Evolutionary conservation across 2,329 filamentous ascomycete genomes (phyloP).

Genomic region (Aureobasidium mangrovei): DNA sequence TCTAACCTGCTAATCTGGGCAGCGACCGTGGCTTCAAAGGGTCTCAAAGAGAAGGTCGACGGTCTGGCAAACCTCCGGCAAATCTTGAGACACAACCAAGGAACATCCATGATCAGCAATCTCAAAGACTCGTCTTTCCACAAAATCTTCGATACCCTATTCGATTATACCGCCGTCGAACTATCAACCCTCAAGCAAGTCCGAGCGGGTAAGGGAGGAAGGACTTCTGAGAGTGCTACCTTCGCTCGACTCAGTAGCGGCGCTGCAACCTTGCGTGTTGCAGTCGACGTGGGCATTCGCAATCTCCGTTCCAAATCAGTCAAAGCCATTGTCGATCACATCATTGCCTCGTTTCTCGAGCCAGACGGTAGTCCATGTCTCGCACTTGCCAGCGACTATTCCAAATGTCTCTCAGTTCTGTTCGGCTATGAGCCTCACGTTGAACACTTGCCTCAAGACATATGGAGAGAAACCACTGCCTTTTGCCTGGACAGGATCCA

Average conservation of each 20-base stretch:
- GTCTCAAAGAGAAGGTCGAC: constrained; percentile 38
- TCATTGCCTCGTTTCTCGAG: constrained; percentile 62
- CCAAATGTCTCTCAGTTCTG: constrained; percentile 63
- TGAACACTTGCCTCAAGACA: constrained; percentile 62
- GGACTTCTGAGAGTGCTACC: constrained; percentile 21
- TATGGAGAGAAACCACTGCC: constrained; percentile 60
- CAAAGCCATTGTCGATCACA: constrained; percentile 70
- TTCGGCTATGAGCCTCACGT: constrained; percentile 67
- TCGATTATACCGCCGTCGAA: constrained; percentile 59
- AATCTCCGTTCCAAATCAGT: constrained; percentile 68
- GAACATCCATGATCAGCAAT: constrained; percentile 31
- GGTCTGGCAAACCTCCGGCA: constrained; percentile 48
- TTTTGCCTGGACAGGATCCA: constrained; percentile 61
- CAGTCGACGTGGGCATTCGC: constrained; percentile 59
- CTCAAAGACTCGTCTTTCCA: constrained; percentile 74
- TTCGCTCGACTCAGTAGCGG: constrained; percentile 56
- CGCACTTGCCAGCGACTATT: constrained; percentile 66
- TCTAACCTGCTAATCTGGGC: background rate
- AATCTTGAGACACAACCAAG: constrained; percentile 46
- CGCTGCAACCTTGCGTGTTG: constrained; percentile 61
- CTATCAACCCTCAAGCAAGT: constrained; percentile 53
- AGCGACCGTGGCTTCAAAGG: constrained; percentile 35
- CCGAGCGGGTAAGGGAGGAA: constrained; percentile 19
- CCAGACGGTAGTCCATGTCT: constrained; percentile 55
- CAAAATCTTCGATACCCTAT: constrained; percentile 70